Evolutionary conservation across 306 rosid genomes (phyloP).

Genomic region (Sophora flavescens): DNA sequence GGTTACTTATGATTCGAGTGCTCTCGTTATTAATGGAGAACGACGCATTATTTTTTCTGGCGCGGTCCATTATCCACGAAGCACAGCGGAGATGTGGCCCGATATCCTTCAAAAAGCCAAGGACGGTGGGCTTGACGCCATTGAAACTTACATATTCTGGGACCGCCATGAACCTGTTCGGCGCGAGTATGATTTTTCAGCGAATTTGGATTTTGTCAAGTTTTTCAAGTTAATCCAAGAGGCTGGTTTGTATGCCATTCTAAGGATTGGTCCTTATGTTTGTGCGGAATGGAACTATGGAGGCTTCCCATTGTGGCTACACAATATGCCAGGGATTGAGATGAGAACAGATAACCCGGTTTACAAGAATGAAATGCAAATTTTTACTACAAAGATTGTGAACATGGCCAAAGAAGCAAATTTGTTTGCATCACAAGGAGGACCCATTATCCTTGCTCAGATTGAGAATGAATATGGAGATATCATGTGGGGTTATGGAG

Average conservation of each 20-base stretch:
- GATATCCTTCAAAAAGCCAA: too few species aligned
- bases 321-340: constrained; percentile 35
- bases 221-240: constrained; percentile 19
- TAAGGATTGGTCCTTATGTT: constrained; percentile 48
- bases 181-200: constrained; percentile 34
- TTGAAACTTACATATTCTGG: too few species aligned
- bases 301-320: constrained; percentile 50
- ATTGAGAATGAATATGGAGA: too few species aligned
- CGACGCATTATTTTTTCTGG: constrained; percentile 43
- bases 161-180: constrained; percentile 26
- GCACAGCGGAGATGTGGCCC: neutral
- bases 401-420: constrained; percentile 37
- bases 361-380: constrained; percentile 50
- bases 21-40: constrained; percentile 50
- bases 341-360: constrained; percentile 29
- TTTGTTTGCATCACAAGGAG: constrained; percentile 47
- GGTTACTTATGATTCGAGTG: constrained; percentile 39
- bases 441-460: constrained; percentile 45
- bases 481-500: constrained; percentile 15
- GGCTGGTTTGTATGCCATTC: constrained; percentile 31
- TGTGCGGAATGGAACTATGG: constrained; percentile 53
- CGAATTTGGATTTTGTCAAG: constrained; percentile 40
- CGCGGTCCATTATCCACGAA: constrained; percentile 49
- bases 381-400: constrained; percentile 39
- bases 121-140: too few species aligned